Percentiles rank a stretch among this genome's conserved stretches.
These are phyloP conservation scores for Neurospora pannonica DNA, from an alignment of 495 filamentous ascomycete species.

Conservation along the genomic window DNA sequence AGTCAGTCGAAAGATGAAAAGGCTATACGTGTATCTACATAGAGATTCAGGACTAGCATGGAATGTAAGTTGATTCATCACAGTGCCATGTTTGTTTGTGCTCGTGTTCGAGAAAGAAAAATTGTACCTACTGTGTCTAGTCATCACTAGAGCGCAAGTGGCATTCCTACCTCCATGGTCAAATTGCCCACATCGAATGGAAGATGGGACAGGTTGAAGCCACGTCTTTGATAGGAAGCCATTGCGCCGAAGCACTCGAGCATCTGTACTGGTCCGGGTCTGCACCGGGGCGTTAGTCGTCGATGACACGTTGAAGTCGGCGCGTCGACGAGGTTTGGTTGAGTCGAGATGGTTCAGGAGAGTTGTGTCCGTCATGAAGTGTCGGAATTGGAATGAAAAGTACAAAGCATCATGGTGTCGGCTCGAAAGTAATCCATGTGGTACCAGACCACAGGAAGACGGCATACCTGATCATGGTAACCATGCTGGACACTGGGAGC, in stretches of 20 bases:
- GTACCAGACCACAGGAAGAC: not conserved
- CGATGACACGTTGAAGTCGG: not conserved
- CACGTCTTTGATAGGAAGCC: not conserved
- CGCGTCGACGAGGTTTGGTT: not conserved
- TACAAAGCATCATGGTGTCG: constrained; percentile 48
- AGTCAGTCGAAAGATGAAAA: constrained; percentile 98
- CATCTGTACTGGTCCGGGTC: constrained; percentile 14
- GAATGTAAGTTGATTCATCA: constrained; percentile 52
- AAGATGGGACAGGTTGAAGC: not conserved
- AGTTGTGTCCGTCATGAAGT: constrained; percentile 29
- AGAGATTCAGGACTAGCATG: constrained; percentile 80
- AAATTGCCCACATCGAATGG: not conserved
- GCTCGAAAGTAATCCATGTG: not conserved
- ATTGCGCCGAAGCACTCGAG: constrained; percentile 3
- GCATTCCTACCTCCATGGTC: not conserved
- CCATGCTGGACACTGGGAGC: constrained; percentile 7
- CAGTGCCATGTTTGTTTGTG: constrained; percentile 2
- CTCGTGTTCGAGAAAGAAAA: constrained; percentile 7
- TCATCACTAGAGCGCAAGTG: not conserved
- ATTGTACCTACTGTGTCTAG: constrained; percentile 13
- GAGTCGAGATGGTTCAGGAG: constrained; percentile 38
- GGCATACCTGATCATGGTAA: not conserved
- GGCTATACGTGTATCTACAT: constrained; percentile 68
- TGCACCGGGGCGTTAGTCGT: not conserved
- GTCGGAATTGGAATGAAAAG: constrained; percentile 56